Percentiles rank a stretch among this genome's conserved stretches.
These are phyloP conservation scores for Rosa hybrid DNA, from an alignment of 331 rosid genomes.

Conservation along the genomic window DNA sequence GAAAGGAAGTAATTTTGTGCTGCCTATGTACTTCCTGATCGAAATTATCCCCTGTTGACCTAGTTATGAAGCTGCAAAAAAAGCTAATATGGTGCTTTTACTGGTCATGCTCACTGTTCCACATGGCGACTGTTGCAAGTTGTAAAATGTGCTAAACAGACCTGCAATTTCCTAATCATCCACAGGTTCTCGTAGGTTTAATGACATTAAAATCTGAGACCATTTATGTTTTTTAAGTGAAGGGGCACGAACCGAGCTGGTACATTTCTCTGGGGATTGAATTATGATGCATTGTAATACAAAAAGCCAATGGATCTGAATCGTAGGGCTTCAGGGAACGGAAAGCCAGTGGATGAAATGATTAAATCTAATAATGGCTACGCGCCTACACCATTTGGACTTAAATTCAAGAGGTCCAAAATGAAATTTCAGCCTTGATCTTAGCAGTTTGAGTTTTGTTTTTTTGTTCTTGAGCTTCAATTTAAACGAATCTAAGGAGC, in stretches of 20 bases:
- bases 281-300: too few relatives aligned
- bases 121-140: not conserved
- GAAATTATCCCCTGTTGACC: not conserved
- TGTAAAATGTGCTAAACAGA: not conserved
- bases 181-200: too few relatives aligned
- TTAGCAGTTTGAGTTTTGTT: too few relatives aligned
- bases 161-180: not conserved
- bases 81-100: not conserved
- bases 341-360: too few relatives aligned
- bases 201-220: not conserved
- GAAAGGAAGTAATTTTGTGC: not conserved
- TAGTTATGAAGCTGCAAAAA: not conserved
- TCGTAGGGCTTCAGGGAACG: too few relatives aligned
- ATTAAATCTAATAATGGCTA: not conserved
- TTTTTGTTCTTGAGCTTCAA: too few relatives aligned
- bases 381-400: not conserved
- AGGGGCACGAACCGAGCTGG: not conserved
- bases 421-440: not conserved
- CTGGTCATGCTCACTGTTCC: not conserved
- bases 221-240: not conserved
- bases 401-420: not conserved
- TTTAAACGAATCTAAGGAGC: not conserved
- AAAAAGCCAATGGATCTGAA: too few relatives aligned
- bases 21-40: not conserved
- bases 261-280: not conserved